These are phyloP conservation scores for Cyberlindnera xishuangbannaensis DNA, from an alignment of 805 yeast genomes.

Conservation along the genomic window DNA sequence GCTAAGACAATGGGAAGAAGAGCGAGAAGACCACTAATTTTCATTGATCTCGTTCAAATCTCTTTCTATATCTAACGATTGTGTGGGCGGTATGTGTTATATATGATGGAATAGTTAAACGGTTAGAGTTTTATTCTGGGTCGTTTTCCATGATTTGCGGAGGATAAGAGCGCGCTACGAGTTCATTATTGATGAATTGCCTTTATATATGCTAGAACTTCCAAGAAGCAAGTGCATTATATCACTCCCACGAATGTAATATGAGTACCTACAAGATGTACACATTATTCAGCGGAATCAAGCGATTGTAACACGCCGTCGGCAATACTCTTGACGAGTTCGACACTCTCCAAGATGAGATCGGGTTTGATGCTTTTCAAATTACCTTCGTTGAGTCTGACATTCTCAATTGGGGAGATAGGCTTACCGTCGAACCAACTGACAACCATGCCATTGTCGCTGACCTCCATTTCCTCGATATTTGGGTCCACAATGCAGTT, in stretches of 20 bases:
- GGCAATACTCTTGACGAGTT: slow-evolving; percentile 57
- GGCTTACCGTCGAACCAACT: slow-evolving; percentile 67
- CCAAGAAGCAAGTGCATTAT: no score
- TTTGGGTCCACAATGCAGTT: slow-evolving; percentile 78
- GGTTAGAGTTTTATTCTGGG: no score
- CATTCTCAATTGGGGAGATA: slow-evolving; percentile 65
- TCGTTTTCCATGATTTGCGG: no score
- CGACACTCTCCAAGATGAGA: slow-evolving; percentile 47
- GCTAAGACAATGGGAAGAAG: slow-evolving; percentile 1
- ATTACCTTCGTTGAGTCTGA: slow-evolving; percentile 48
- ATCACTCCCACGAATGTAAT: no score
- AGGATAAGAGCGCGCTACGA: no score
- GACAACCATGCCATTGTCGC: slow-evolving; percentile 75
- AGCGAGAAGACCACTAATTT: background rate
- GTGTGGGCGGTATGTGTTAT: no score
- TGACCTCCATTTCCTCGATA: slow-evolving; percentile 78
- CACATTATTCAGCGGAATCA: slow-evolving; percentile 12
- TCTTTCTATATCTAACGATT: no score
- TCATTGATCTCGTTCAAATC: no score
- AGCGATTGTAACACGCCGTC: slow-evolving; percentile 41
- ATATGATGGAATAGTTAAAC: no score
- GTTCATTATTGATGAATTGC: no score
- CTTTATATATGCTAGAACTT: no score
- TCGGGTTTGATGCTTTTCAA: slow-evolving; percentile 51
- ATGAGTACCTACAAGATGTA: no score